Conservation (phyloP, 2,329 filamentous ascomycete species). For the Tolypocladium tropicale region DNA sequence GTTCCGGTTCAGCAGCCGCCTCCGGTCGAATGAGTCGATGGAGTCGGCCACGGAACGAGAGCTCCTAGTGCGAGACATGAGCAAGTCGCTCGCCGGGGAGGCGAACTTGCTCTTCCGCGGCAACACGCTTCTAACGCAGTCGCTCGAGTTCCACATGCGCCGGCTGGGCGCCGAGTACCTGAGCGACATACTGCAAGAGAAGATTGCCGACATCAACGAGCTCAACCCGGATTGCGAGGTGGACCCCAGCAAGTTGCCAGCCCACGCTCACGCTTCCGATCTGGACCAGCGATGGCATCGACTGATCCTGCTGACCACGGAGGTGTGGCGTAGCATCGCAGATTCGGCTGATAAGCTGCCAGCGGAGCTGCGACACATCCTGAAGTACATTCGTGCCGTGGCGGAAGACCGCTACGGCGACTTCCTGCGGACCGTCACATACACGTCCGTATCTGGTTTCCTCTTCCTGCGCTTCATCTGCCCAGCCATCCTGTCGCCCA, state of each 20-base stretch:
- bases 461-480: conserved; percentile 92
- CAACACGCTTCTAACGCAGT: conserved; percentile 87
- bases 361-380: conserved; percentile 69
- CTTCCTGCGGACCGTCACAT: conserved; percentile 78
- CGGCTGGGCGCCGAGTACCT: conserved; percentile 87
- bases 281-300: conserved; percentile 74
- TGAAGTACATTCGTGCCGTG: conserved; percentile 85
- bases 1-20: conserved; percentile 59
- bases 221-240: conserved; percentile 90
- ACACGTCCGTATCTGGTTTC: conserved; percentile 92
- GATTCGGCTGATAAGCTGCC: conserved; percentile 67
- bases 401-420: conserved; percentile 92
- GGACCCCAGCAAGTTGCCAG: conserved; percentile 66
- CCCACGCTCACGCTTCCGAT: conserved; percentile 46
- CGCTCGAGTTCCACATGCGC: conserved; percentile 92
- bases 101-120: conserved; percentile 92
- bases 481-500: conserved; percentile 90
- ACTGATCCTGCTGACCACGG: conserved; percentile 65
- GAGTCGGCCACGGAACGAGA: conserved; percentile 56
- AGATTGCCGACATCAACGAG: conserved; percentile 81
- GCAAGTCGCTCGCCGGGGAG: conserved; percentile 71
- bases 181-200: conserved; percentile 76
- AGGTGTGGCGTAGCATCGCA: conserved; percentile 77
- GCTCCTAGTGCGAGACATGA: conserved; percentile 64
- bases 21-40: conserved; percentile 61